A percentile compares a stretch with the other conserved stretches of the same genome.
Evolutionary conservation across 83 land plant species (phyloP).

Genomic region (Diphasiastrum complanatum): DNA sequence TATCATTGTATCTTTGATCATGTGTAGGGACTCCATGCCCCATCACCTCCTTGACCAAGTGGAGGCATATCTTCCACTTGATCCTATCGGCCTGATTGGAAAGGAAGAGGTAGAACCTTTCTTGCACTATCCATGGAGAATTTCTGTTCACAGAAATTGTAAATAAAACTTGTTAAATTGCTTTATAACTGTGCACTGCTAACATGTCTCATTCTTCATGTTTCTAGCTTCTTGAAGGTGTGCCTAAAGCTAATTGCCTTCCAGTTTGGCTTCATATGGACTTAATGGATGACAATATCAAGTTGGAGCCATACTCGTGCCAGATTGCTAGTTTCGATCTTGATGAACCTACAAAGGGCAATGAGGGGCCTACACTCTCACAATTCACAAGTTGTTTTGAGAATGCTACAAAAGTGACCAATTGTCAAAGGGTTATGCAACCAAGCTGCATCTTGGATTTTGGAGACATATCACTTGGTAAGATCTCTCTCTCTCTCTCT

Average conservation of each 20-base stretch:
- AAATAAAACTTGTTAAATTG: too few relatives aligned
- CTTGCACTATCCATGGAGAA: not conserved
- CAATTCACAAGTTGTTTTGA: not conserved
- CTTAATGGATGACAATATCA: slow-evolving; percentile 38
- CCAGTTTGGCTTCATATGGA: slow-evolving; percentile 44
- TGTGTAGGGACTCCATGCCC: slow-evolving; percentile 32
- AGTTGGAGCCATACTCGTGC: slow-evolving; percentile 14
- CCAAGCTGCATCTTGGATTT: slow-evolving; percentile 32
- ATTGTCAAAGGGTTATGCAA: slow-evolving; percentile 16
- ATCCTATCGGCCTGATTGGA: slow-evolving; percentile 23
- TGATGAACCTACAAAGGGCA: not conserved
- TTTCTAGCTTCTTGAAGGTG: slow-evolving; percentile 18
- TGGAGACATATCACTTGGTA: slow-evolving; percentile 36
- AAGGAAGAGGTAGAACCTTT: not conserved
- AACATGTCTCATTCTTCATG: too few relatives aligned
- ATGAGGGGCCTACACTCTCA: not conserved
- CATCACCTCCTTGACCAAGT: slow-evolving; percentile 20
- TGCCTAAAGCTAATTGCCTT: slow-evolving; percentile 7
- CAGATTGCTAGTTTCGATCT: too few relatives aligned
- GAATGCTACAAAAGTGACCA: not conserved
- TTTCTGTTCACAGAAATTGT: too few relatives aligned
- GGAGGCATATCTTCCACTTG: slow-evolving; percentile 33
- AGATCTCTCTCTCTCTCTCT: too few relatives aligned
- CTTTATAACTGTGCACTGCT: too few relatives aligned
- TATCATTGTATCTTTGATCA: slow-evolving; percentile 1